phyloP scores from a whole-genome alignment of 169 alveolate species.

The Babesia gibsoni region DNA sequence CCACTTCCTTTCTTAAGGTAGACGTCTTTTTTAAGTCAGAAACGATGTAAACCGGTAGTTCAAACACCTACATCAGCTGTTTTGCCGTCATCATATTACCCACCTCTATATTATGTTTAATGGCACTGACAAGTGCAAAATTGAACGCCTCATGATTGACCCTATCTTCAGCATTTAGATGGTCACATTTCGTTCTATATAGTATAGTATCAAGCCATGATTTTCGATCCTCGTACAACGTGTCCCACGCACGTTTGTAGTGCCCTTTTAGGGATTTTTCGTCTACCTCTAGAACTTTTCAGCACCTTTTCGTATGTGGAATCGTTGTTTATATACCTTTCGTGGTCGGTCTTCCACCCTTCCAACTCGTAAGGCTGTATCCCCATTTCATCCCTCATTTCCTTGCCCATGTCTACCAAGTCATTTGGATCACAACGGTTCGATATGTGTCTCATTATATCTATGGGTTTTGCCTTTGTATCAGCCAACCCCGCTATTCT shows the following conservation, averaged over 20 bases:
- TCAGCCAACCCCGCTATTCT: neutral
- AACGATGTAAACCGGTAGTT: slow-evolving; percentile 38
- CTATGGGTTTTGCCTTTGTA: slow-evolving; percentile 5
- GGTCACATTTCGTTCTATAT: slow-evolving; percentile 42
- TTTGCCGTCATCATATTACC: neutral
- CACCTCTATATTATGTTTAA: slow-evolving; percentile 38
- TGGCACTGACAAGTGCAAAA: slow-evolving; percentile 26
- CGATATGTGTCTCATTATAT: slow-evolving; percentile 18
- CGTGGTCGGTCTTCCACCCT: slow-evolving; percentile 14
- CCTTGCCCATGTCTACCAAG: slow-evolving; percentile 25
- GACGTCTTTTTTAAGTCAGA: slow-evolving; percentile 21
- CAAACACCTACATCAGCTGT: slow-evolving; percentile 16
- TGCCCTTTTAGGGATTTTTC: neutral
- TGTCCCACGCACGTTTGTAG: neutral
- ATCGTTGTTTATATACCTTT: neutral
- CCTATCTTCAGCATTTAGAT: slow-evolving; percentile 8
- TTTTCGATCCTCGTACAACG: neutral
- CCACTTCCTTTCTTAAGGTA: neutral
- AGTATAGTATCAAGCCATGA: neutral
- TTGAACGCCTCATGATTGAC: slow-evolving; percentile 46
- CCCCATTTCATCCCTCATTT: neutral
- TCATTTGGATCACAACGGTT: slow-evolving; percentile 30
- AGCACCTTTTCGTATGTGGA: slow-evolving; percentile 20
- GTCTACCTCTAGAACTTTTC: neutral
- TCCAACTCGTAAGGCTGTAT: slow-evolving; percentile 6